Conservation (phyloP, 441 rosid genomes). For the Pelargonium australe region DNA sequence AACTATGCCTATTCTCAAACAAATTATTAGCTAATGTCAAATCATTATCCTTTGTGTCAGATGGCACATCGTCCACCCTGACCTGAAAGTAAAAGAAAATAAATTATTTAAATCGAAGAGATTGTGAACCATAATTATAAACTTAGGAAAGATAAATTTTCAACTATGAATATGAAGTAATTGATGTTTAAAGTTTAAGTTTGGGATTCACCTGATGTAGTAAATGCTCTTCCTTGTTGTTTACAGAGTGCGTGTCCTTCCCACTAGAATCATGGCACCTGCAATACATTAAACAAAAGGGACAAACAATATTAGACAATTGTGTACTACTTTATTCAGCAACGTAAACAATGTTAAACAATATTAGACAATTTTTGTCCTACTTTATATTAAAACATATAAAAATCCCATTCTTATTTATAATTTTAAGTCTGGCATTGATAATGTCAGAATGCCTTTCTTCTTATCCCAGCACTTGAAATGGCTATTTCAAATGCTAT, state of each 20-base stretch:
- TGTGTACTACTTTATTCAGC: neutral
- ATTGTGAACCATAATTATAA: neutral
- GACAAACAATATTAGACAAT: neutral
- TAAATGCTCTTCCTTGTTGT: slow-evolving; percentile 40
- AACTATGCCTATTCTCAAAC: slow-evolving; percentile 51
- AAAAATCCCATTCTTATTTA: neutral
- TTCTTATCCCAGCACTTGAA: neutral
- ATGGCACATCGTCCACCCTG: slow-evolving; percentile 34
- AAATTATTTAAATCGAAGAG: neutral
- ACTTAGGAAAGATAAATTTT: neutral
- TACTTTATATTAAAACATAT: neutral
- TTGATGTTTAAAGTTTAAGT: neutral
- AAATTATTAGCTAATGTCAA: slow-evolving; percentile 27
- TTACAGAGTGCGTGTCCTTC: slow-evolving; percentile 26
- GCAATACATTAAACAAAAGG: slow-evolving; percentile 18
- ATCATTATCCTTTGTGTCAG: slow-evolving; percentile 54
- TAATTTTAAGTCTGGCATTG: no score
- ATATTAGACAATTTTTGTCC: neutral
- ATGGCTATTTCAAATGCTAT: neutral
- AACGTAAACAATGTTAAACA: no score
- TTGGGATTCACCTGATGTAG: slow-evolving; percentile 43
- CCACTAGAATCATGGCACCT: slow-evolving; percentile 48
- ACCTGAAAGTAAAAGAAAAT: slow-evolving; percentile 30
- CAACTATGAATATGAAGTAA: neutral
- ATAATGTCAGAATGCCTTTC: neutral